phyloP scores from a whole-genome alignment of 495 filamentous ascomycete species.

The Pyronema domesticum region DNA sequence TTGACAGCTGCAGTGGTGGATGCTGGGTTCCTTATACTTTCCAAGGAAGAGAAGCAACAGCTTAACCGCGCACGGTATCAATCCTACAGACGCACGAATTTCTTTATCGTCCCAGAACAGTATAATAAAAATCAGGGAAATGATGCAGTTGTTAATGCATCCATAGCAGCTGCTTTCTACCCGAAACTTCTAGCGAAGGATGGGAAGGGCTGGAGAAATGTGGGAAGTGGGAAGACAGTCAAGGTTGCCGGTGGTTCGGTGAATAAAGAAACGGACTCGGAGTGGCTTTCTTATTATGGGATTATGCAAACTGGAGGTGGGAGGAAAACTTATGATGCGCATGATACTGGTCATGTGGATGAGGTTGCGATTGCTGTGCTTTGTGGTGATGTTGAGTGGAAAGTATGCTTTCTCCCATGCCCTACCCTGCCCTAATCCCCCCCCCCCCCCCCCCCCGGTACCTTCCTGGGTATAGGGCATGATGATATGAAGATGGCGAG shows the following conservation, averaged over 20 bases:
- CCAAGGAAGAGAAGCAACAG: conserved; percentile 43
- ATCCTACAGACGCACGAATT: conserved; percentile 42
- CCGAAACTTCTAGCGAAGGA: conserved; percentile 77
- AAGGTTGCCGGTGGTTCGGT: not conserved
- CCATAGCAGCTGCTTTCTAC: conserved; percentile 85
- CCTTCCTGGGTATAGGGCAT: too few relatives aligned
- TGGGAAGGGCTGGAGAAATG: conserved; percentile 76
- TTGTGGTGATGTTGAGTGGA: conserved; percentile 67
- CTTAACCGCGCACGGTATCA: conserved; percentile 38
- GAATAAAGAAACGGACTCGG: conserved; percentile 34
- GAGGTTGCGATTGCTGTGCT: conserved; percentile 66
- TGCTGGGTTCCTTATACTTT: conserved; percentile 59
- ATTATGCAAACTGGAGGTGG: conserved; percentile 59
- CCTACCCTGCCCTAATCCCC: too few relatives aligned
- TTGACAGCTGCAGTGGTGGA: conserved; percentile 66
- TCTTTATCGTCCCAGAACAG: conserved; percentile 59
- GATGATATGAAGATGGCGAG: too few relatives aligned
- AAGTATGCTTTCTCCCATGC: not conserved
- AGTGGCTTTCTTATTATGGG: conserved; percentile 81
- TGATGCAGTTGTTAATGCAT: conserved; percentile 55
- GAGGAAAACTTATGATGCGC: conserved; percentile 42
- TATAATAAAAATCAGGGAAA: conserved; percentile 60
- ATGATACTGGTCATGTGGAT: conserved; percentile 69
- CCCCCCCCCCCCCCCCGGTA: too few relatives aligned
- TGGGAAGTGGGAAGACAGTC: conserved; percentile 41